Base-by-base conservation (phyloP, 441 rosid species). In the Breynia disticha region DNA sequence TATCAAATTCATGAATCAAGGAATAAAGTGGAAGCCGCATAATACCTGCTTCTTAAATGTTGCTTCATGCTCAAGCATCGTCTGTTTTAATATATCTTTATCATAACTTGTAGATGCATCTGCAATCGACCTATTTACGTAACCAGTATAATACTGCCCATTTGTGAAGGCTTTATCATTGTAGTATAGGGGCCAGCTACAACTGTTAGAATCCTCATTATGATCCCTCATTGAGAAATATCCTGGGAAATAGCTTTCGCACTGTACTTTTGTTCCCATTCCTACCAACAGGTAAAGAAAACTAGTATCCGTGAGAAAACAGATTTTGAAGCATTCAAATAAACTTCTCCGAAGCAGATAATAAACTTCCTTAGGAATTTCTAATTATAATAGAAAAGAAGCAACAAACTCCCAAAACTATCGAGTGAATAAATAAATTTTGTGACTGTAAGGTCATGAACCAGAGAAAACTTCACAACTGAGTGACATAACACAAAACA, bases 1-100 rank as follows among this genome's bases (percentile, higher is more conserved):
- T 2, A 2, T 24, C 32, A 24, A 24, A 39, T 39, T 39, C 43
- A 39, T 39, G 2, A 39, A 20, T 49, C 15, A 15, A 8, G 28
- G 24, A 21, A 24, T 43, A 43, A n/a, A 58, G 7, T 57, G 28
- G n/a, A 57, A 19, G 59, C 16, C 45, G 60, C 17, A 16, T 17
- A 41, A n/a, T 71, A 89, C 99, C 97, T 89, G 99, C 12, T 75
- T 62, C 87, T 76, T 82, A 70, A 94, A 94, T 52, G 75, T 76
- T 44, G 90, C 79, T 73, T 94, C 96, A 39, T 94, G 99, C 66
- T 87, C 74, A 17, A 94, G 84, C 84, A 94, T 87, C 47, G 79
- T 87, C 69, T 57, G 80, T 76, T 80, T 87, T 68, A 90, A 77
- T 20, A 53, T 52, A 61, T 83, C 95, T 67, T 79, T 82, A 44